phyloP scores from a whole-genome alignment of 2,329 filamentous ascomycete genomes.

The Verticillium klebahnii region DNA sequence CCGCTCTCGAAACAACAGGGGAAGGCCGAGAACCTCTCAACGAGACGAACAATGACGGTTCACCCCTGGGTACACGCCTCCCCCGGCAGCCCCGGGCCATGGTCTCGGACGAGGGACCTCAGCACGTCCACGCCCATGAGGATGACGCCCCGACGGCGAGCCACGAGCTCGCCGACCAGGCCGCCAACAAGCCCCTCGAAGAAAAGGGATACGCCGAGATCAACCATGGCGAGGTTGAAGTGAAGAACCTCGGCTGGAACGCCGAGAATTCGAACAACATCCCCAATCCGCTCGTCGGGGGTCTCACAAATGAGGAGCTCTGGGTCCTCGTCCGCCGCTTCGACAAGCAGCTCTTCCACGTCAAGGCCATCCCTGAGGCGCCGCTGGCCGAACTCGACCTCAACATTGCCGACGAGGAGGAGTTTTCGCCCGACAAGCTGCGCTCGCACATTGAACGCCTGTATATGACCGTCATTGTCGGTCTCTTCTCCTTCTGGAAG shows the following conservation, averaged over 20 bases:
- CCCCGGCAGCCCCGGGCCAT: background rate
- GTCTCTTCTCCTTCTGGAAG: slow-evolving; percentile 62
- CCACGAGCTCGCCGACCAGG: slow-evolving; percentile 29
- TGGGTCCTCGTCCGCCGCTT: slow-evolving; percentile 70
- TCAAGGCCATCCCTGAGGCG: slow-evolving; percentile 55
- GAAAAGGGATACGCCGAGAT: slow-evolving; percentile 42
- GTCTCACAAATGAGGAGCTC: slow-evolving; percentile 66
- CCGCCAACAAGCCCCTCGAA: slow-evolving; percentile 20
- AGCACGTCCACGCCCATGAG: slow-evolving; percentile 19
- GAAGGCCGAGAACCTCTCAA: background rate
- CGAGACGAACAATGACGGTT: background rate
- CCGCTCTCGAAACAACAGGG: background rate
- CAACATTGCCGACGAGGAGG: slow-evolving; percentile 76
- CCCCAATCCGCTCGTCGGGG: slow-evolving; percentile 57
- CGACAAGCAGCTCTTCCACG: slow-evolving; percentile 65
- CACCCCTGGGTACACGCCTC: background rate
- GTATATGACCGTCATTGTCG: slow-evolving; percentile 74
- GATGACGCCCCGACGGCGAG: slow-evolving; percentile 27
- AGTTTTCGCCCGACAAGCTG: slow-evolving; percentile 81
- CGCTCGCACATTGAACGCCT: slow-evolving; percentile 72
- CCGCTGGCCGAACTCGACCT: slow-evolving; percentile 68
- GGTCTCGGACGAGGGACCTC: slow-evolving; percentile 17
- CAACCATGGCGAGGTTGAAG: slow-evolving; percentile 47
- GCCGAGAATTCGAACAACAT: slow-evolving; percentile 49
- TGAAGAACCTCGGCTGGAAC: slow-evolving; percentile 67